Evolutionary conservation across 768 basidiomycete genomes (phyloP), one percentile per base, ranked within the genome.

Genomic region (Tulasnella sp.): DNA sequence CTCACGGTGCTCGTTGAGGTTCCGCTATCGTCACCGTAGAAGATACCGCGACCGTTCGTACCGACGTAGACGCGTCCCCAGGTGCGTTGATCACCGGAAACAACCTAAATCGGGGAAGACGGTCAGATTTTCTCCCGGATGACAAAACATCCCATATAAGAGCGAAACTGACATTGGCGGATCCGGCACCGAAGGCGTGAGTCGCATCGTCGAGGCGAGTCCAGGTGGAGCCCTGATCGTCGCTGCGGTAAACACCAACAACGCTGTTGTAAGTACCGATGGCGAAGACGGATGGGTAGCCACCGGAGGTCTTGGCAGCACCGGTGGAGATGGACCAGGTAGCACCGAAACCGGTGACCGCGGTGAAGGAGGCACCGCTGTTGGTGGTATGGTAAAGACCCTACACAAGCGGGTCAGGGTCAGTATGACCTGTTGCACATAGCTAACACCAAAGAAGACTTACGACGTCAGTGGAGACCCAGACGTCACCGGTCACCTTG

Each of bases 251-350:
- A 80, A 87, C 86, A 8, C 87, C 89, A n/a, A 86, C 79, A 22
- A 84, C 85, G 64, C 83, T 85, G 76, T 68, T 72, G 71, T 88
- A 85, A 77, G 85, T 85, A 19, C 88, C 89, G 38, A 87, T 88
- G 6, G 86, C 88, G 79, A 86, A 90, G 54, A 90, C 54, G 22
- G 89, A 85, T 8, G 88, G 89, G 77, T 88, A 88, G 6, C 86
- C 86, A 6, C 85, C 86, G 5, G 85, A 77, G 17, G 77, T 80
- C 77, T 79, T 80, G 9, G 89, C 87, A 29, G 88, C 88, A 34
- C 89, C 89, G 25, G 89, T 84, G 25, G 87, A 87, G 49, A 90
- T 86, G 9, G 85, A 86, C 88, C 88, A 90, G 1, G 88, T 88
- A 15, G 86, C 82, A 7, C 83, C 83, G 54, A 88, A 81, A 1